Conservation (phyloP, 1,284 basidiomycete genomes). For the Athelia sp. region DNA sequence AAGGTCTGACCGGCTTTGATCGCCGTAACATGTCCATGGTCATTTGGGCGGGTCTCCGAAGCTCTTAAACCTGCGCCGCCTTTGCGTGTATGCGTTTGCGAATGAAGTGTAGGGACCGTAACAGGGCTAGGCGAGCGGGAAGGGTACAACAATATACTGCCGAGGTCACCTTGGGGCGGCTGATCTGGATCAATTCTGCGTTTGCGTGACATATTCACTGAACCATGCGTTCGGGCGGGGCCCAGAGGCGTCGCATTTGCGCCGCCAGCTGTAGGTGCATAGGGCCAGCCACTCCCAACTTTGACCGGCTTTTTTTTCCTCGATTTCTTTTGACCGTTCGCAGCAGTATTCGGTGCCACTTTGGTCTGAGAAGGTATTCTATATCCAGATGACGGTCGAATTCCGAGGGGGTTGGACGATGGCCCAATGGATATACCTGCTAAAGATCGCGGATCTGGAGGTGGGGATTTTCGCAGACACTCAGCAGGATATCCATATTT, state of each 20-base stretch:
- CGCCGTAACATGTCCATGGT: not conserved
- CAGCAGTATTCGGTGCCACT: not conserved
- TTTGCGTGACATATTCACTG: not conserved
- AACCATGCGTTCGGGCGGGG: too few relatives aligned
- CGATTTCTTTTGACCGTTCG: not conserved
- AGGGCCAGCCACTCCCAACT: slow-evolving; percentile 30
- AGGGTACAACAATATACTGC: not conserved
- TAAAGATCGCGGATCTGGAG: slow-evolving; percentile 32
- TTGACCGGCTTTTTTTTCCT: slow-evolving; percentile 20
- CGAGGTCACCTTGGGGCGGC: not conserved
- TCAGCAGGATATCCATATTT: not conserved
- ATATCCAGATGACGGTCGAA: slow-evolving; percentile 35
- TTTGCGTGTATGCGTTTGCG: too few relatives aligned
- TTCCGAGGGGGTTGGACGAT: slow-evolving; percentile 44
- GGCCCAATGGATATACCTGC: slow-evolving; percentile 34
- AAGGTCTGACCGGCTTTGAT: not conserved
- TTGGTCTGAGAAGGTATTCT: not conserved
- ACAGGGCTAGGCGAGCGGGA: slow-evolving; percentile 14
- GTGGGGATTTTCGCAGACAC: slow-evolving; percentile 16
- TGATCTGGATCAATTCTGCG: too few relatives aligned
- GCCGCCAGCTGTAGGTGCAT: slow-evolving; percentile 20
- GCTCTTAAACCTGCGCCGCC: too few relatives aligned
- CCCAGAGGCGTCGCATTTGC: slow-evolving; percentile 3
- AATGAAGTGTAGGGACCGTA: too few relatives aligned
- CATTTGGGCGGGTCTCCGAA: too few relatives aligned